phyloP scores from a whole-genome alignment of 148 eudicot species.

The Spergularia marina region DNA sequence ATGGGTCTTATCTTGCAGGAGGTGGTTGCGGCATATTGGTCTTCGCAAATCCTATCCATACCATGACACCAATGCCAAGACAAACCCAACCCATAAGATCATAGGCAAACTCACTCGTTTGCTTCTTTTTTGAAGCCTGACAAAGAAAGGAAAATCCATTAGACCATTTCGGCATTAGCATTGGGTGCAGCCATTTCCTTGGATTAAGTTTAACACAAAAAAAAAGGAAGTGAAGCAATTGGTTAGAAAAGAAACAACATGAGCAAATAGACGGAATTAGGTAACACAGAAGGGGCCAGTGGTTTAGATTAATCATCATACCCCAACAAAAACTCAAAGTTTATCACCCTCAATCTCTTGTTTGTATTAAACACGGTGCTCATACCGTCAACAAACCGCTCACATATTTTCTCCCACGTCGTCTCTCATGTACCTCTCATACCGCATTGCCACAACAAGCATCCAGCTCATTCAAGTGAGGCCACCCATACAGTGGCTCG shows the following conservation, averaged over 20 bases:
- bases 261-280: neutral
- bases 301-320: neutral
- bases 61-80: slow-evolving; percentile 75
- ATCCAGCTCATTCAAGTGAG: no score
- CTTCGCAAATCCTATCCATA: slow-evolving; percentile 72
- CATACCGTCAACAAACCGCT: no score
- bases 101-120: slow-evolving; percentile 34
- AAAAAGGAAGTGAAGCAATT: neutral
- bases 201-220: neutral
- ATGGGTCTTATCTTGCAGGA: slow-evolving; percentile 48
- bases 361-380: no score
- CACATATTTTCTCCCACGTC: no score
- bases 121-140: slow-evolving; percentile 39
- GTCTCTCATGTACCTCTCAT: no score
- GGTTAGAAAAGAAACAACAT: neutral
- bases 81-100: slow-evolving; percentile 50
- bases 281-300: neutral
- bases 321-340: neutral
- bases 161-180: neutral
- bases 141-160: neutral
- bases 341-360: neutral
- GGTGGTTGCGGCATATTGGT: slow-evolving; percentile 70
- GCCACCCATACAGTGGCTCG: no score
- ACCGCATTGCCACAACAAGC: no score
- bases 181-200: neutral